Evolutionary conservation across 371 early-diverging fungal species (phyloP), one percentile per base, ranked within the genome.

Genomic region (Mortierella sp.): DNA sequence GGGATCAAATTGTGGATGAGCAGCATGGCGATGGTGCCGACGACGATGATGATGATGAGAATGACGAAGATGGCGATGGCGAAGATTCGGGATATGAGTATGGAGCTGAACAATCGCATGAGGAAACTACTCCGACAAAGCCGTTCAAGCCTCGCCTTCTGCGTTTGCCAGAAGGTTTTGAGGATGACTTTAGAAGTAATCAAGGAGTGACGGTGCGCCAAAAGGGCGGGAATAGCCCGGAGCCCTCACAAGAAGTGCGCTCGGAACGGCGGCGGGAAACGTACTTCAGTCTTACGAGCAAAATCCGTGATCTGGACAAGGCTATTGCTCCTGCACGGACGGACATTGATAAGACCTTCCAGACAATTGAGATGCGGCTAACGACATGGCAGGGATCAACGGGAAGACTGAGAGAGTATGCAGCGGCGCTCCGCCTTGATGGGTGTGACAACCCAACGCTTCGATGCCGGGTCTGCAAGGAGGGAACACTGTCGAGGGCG

Each of bases 391-490:
- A 55, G n/a, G 72, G 64, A 17, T 72, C 72, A 5, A 32, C 46
- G 23, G 61, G 31, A 8, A 56, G 72, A 12, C 31, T 72, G 23
- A 24, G 42, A 24, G 57, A 56, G 4, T 56, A 60, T 19, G 28
- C 48, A 37, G 30, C 21, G 42, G 49, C 23, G 28, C 47, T 61
- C 9, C 34, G 50, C 28, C 48, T 28, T 30, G 57, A 61, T 26
- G 72, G 72, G 26, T 41, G 56, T 0, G 62, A 65, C 42, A 72
- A 65, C 21, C 65, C 54, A 6, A 56, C 60, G 11, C 23, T 65
- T 14, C 46, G 50, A n/a, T 80, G 81, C 43, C 53, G 73, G 17
- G 48, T 54, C 5, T 80, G 81, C 47, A 70, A 63, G 26, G 56
- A 64, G 5, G 79, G 73, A 14, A 17, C 50, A 4, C 57, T 79